Percentiles rank a stretch among this genome's conserved stretches.
These are phyloP conservation scores for Rhinocladiella similis DNA, from an alignment of 2,329 filamentous ascomycete species.

Conservation along the genomic window DNA sequence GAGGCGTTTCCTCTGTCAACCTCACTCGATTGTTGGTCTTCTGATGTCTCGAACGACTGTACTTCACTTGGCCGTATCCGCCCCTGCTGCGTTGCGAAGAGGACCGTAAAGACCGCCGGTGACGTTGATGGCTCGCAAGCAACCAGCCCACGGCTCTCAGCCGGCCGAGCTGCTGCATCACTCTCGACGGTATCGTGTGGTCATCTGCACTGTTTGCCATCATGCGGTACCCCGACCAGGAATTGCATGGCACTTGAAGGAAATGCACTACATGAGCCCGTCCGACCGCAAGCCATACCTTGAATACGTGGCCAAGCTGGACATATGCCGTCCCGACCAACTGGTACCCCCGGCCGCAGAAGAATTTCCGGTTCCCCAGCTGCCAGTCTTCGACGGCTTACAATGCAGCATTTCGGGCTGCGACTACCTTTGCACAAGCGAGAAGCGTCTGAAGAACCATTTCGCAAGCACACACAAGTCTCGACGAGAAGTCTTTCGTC, in stretches of 20 bases:
- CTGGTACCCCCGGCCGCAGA: slow-evolving; percentile 1
- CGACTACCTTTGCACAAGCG: slow-evolving; percentile 3
- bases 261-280: slow-evolving; percentile 31
- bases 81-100: too few species aligned
- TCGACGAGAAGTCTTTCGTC: too few species aligned
- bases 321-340: slow-evolving; percentile 3
- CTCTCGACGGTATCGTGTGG: slow-evolving; percentile 19
- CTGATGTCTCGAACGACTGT: too few species aligned
- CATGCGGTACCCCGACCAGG: slow-evolving; percentile 33
- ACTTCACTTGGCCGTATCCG: too few species aligned
- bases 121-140: neutral
- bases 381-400: slow-evolving; percentile 6
- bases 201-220: slow-evolving; percentile 30
- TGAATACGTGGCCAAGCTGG: slow-evolving; percentile 9
- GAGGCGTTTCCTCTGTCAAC: neutral
- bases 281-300: slow-evolving; percentile 16
- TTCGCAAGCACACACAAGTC: neutral
- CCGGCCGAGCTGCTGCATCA: slow-evolving; percentile 22
- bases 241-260: slow-evolving; percentile 34
- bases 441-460: slow-evolving; percentile 8
- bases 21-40: too few species aligned
- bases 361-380: slow-evolving; percentile 6
- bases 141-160: neutral
- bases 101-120: too few species aligned
- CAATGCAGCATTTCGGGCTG: slow-evolving; percentile 1